Conservation (phyloP, 192 early-diverging fungal genomes). For the Mortierella antarctica region DNA sequence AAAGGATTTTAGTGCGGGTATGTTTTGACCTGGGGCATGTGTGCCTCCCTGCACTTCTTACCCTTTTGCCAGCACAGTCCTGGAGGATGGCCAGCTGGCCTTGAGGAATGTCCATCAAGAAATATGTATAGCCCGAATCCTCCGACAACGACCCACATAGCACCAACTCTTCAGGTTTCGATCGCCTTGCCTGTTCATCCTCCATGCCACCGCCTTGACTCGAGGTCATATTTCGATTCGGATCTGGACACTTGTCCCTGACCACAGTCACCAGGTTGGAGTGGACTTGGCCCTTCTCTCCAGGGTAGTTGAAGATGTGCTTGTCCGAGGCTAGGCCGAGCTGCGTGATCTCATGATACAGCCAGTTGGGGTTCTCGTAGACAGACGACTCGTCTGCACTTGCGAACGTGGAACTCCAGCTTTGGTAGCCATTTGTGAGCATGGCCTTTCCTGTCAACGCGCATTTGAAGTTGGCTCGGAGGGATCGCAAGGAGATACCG, state of each 20-base stretch:
- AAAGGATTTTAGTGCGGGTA: background rate
- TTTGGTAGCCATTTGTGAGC: constrained; percentile 63
- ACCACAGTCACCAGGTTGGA: constrained; percentile 59
- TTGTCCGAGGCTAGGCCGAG: constrained; percentile 20
- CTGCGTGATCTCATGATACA: constrained; percentile 19
- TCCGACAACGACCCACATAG: constrained; percentile 59
- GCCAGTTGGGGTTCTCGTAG: constrained; percentile 54
- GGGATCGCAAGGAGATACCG: constrained; percentile 6
- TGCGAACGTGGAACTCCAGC: constrained; percentile 55
- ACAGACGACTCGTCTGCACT: constrained; percentile 46
- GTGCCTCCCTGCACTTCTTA: background rate
- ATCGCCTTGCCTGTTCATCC: background rate
- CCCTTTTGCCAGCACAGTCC: constrained; percentile 55
- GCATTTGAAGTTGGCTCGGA: constrained; percentile 3
- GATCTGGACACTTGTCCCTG: constrained; percentile 48
- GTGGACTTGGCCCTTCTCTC: constrained; percentile 57
- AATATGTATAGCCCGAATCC: constrained; percentile 60
- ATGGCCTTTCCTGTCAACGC: constrained; percentile 24
- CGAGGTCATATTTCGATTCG: background rate
- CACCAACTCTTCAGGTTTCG: constrained; percentile 24
- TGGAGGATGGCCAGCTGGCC: constrained; percentile 54
- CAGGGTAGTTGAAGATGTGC: constrained; percentile 56
- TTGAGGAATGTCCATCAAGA: constrained; percentile 53
- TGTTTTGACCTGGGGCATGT: background rate
- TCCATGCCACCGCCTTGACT: background rate